Evolutionary conservation across 2,329 filamentous ascomycete species (phyloP), one percentile per base, ranked within the genome.

Genomic region (Plectosphaerella sp.): DNA sequence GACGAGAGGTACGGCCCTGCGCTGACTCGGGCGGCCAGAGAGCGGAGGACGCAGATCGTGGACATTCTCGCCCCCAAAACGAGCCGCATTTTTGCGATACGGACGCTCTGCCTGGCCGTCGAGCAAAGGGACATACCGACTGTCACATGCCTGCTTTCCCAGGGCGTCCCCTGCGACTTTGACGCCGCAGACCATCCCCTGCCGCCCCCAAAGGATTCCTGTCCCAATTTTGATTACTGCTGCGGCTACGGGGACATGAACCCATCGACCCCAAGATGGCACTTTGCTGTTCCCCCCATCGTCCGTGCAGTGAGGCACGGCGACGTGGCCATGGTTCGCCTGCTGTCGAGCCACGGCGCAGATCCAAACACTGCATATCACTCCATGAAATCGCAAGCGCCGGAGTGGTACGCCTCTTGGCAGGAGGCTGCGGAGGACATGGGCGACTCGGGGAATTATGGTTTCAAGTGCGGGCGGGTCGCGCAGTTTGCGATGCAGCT

Each of bases 281-380:
- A 11, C 33, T 47, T 47, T 35, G 16, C 8, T 10, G 4, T 28
- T 7, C 33, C 45, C 8, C 45, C 45, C 20, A 9, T 47, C 10
- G 22, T 47, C 25, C 45, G 45, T 8, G 45, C 45, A 47, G 16
- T 22, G 22, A 28, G 45, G 15, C 45, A 47, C 45, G 45, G 24
- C 45, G 45, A 47, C 24, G 45, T 16, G 24, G 45, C 45, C 20
- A 47, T 47, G 45, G 45, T 47, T 20, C 45, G 45, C 24, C 10
- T 47, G 45, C 45, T 47, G 22, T 6, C 35, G 45, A 47, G 45
- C 45, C 45, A 47, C 8, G 45, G 45, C 45, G 45, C 45, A 22
- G 45, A 47, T 22, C 45, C 45, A 3, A 47, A 47, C 45, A 47
- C 45, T 47, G 45, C 45, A 20, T 47, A 47, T 47, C 45, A 47